A percentile compares a stretch with the other conserved stretches of the same genome.
phyloP scores from a whole-genome alignment of 371 early-diverging fungal species.

The Rhizopus sp. region DNA sequence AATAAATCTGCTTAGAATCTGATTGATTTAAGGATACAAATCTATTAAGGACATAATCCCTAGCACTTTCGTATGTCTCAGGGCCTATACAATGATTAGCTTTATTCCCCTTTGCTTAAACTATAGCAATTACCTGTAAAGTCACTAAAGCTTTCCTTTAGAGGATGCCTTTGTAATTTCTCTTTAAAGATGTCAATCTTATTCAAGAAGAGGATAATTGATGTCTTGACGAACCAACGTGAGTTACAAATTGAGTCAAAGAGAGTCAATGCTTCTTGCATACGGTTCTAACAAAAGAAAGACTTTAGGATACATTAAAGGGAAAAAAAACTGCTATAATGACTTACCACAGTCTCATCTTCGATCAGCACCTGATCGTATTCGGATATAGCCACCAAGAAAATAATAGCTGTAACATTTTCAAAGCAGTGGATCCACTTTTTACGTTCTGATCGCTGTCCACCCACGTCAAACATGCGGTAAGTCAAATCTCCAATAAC shows the following conservation, averaged over 20 bases:
- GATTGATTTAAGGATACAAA: constrained; percentile 84
- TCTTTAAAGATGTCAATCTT: constrained; percentile 94
- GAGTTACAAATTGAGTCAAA: constrained; percentile 97
- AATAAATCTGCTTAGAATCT: constrained; percentile 84
- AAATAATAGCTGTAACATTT: constrained; percentile 91
- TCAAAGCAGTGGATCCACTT: constrained; percentile 97
- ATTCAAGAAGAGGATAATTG: constrained; percentile 95
- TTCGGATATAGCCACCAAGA: constrained; percentile 89
- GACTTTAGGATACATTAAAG: neutral
- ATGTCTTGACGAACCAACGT: constrained; percentile 91
- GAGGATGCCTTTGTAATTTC: constrained; percentile 81
- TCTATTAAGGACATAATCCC: constrained; percentile 82
- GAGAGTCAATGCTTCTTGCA: constrained; percentile 93
- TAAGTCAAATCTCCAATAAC: constrained; percentile 78
- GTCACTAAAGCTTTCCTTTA: constrained; percentile 85
- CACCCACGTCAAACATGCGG: constrained; percentile 94
- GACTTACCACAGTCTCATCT: constrained; percentile 74
- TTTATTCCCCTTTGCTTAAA: no score
- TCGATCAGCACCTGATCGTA: constrained; percentile 94
- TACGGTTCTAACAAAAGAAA: constrained; percentile 78
- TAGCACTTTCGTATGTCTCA: constrained; percentile 77
- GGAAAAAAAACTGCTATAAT: no score
- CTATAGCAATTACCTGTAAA: constrained; percentile 54
- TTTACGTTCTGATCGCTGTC: constrained; percentile 89
- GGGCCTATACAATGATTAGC: constrained; percentile 41